Percentiles rank a stretch among this genome's conserved stretches.
Evolutionary conservation across 352 stramenopile genomes (phyloP).

Genomic region (Thalassiosira ordinaria): DNA sequence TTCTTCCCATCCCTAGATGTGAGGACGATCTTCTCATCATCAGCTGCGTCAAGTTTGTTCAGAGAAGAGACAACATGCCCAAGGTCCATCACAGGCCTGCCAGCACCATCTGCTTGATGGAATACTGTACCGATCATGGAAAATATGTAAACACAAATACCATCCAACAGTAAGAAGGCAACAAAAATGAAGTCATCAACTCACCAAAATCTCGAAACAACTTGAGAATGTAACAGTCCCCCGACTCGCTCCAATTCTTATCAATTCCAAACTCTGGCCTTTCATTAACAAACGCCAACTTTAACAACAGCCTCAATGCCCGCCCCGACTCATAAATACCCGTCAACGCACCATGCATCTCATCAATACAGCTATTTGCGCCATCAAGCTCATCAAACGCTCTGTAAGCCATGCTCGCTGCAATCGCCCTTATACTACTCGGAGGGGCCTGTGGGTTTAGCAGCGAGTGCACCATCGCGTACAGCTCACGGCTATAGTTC

Average conservation of each 20-base stretch:
- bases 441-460: conserved; percentile 55
- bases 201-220: conserved; percentile 90
- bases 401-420: conserved; percentile 60
- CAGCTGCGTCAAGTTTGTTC: conserved; percentile 89
- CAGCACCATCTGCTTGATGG: conserved; percentile 89
- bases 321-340: conserved; percentile 88
- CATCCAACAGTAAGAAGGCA: too few relatives aligned
- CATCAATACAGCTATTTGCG: conserved; percentile 57
- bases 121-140: conserved; percentile 74
- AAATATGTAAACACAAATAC: conserved; percentile 7
- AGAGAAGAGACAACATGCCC: conserved; percentile 89
- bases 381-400: conserved; percentile 80
- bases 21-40: conserved; percentile 89
- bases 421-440: conserved; percentile 67
- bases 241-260: conserved; percentile 86
- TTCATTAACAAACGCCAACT: conserved; percentile 89
- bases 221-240: conserved; percentile 88
- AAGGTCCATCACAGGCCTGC: conserved; percentile 89
- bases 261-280: conserved; percentile 86
- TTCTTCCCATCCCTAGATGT: conserved; percentile 87
- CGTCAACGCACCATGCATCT: conserved; percentile 73
- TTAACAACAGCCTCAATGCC: conserved; percentile 86
- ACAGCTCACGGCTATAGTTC: conserved; percentile 70
- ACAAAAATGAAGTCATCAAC: conserved; percentile 23
- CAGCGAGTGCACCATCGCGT: conserved; percentile 64